Conservation (phyloP, 2,329 filamentous ascomycete genomes). For the Neopestalotiopsis sp. region DNA sequence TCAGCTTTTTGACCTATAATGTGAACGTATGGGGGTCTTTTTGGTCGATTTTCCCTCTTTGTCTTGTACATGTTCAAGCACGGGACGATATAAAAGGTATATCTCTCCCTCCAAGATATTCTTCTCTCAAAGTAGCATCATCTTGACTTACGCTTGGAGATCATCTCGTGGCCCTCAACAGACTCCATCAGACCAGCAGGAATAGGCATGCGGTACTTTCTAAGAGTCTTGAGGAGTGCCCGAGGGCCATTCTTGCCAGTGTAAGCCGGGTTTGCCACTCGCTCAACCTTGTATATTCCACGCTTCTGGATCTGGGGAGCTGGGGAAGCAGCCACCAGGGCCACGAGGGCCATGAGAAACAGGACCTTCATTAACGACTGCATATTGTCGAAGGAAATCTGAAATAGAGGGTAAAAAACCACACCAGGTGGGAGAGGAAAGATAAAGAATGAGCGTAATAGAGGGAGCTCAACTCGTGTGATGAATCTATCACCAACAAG, state of each 20-base stretch:
- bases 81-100: too few species aligned
- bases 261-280: conserved; percentile 36
- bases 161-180: conserved; percentile 30
- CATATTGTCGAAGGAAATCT: conserved; percentile 25
- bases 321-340: conserved; percentile 34
- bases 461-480: conserved; percentile 7
- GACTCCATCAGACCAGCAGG: conserved; percentile 31
- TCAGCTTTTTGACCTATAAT: neutral
- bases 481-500: conserved; percentile 13
- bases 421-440: conserved; percentile 17
- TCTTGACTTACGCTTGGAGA: conserved; percentile 29
- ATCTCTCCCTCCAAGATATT: neutral
- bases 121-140: conserved; percentile 1
- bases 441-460: conserved; percentile 16
- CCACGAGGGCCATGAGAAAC: conserved; percentile 33
- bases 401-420: neutral
- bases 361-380: conserved; percentile 34
- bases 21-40: neutral
- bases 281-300: conserved; percentile 38
- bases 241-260: conserved; percentile 36
- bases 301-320: conserved; percentile 33
- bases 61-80: too few species aligned
- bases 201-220: conserved; percentile 39
- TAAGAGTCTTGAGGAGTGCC: conserved; percentile 36
- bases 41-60: neutral